Base-by-base conservation (phyloP, 2,329 filamentous ascomycete species). In the Clarireedia paspali region DNA sequence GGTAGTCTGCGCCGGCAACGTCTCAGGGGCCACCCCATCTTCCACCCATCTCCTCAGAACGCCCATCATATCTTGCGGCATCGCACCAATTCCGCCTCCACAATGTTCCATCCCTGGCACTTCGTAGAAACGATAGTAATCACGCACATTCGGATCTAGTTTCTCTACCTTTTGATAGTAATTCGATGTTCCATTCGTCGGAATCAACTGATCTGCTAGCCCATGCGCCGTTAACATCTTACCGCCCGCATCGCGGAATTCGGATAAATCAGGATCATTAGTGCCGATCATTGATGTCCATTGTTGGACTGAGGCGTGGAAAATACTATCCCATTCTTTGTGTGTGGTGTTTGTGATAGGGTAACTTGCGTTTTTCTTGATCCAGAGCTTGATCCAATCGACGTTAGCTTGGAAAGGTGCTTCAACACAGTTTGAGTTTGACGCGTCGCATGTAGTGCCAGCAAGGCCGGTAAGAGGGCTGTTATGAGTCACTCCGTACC, bases 311-410 rank as follows among this genome's bases (percentile, higher is more conserved):
- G 52, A 53, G 6, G 44, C 14, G 10, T 54, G 40, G 27, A 58
- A 56, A 0, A 57, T 40, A 1, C 34, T 12, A 9, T 50, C 34
- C 5, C 15, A 58, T 12, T 55, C 30, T 14, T 40, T 15, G 3
- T 38, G 53, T 1, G 48, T 48, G 5, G 45, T 24, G 10, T 47
- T 55, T 12, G 15, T 1, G 9, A 55, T 40, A 3, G 17, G 10
- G 56, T 68, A 70, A 4, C 61, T 53, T 0, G 66, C 60, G 39
- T 74, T 63, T 50, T 68, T 66, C 3, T 57, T 34, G 2, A 75
- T 53, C 47, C 72, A 72, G 5, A 62, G 59, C 7, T 58, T 59
- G 47, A 75, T 68, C 70, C 71, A 75, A 24, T 67, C 59, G 3
- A 53, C 56, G 6, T 60, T 59, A 15, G 73, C 66, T 1, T 52